phyloP scores from a whole-genome alignment of 2,329 filamentous ascomycete genomes.

The Exophiala mesophila region DNA sequence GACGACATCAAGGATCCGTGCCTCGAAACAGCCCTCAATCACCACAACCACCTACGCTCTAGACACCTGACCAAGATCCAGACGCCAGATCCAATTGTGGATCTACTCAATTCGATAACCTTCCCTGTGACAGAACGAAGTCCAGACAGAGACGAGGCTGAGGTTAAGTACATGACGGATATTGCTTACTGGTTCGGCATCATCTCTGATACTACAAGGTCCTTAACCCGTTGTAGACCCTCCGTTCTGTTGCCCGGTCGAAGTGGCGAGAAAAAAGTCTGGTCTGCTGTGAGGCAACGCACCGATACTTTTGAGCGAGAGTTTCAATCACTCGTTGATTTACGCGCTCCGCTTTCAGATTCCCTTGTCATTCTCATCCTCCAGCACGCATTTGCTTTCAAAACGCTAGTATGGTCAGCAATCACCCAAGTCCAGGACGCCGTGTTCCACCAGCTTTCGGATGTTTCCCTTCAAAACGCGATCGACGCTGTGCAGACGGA shows the following conservation, averaged over 20 bases:
- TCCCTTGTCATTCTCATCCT: conserved; percentile 6
- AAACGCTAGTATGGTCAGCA: conserved; percentile 9
- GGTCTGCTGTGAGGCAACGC: conserved; percentile 1
- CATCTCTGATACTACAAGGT: conserved; percentile 5
- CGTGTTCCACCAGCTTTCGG: conserved; percentile 3
- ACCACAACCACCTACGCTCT: neutral
- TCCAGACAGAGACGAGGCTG: neutral
- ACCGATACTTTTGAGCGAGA: neutral
- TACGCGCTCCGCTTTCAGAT: conserved; percentile 3
- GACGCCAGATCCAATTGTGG: neutral
- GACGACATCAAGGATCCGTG: neutral
- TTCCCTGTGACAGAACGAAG: too few relatives aligned
- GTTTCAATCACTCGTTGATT: neutral
- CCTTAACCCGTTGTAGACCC: conserved; percentile 6
- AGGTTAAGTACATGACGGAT: conserved; percentile 6
- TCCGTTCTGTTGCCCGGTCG: conserved; percentile 8
- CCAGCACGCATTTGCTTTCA: conserved; percentile 4
- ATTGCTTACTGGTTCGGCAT: conserved; percentile 14
- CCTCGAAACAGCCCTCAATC: conserved; percentile 1
- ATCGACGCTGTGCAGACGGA: neutral
- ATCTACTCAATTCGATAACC: neutral
- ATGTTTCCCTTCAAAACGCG: neutral
- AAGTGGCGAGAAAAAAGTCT: conserved; percentile 5
- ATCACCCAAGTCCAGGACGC: conserved; percentile 6
- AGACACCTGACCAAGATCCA: neutral